phyloP scores from a whole-genome alignment of 345 rosid species.

The Draba incana region DNA sequence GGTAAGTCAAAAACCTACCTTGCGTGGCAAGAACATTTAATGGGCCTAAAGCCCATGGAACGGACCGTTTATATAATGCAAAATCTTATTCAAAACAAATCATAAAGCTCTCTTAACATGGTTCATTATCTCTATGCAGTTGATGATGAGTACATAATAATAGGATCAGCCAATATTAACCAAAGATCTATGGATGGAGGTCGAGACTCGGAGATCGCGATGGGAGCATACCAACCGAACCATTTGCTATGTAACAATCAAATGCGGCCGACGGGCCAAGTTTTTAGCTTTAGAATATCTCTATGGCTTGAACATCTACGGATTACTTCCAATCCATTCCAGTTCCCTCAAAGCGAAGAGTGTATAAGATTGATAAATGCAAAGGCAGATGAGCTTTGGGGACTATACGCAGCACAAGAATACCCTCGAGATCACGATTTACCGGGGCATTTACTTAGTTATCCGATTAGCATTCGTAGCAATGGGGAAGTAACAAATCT shows the following conservation, averaged over 20 bases:
- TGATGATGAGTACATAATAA: constrained; percentile 87
- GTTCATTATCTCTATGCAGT: constrained; percentile 43
- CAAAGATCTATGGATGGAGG: constrained; percentile 93
- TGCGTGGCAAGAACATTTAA: constrained; percentile 14
- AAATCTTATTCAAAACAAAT: not conserved
- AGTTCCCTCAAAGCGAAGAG: constrained; percentile 45
- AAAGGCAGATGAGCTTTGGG: constrained; percentile 52
- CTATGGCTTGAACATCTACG: constrained; percentile 72
- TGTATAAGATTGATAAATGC: constrained; percentile 50
- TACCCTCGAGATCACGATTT: constrained; percentile 39
- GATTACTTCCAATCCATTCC: not conserved
- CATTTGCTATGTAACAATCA: constrained; percentile 45
- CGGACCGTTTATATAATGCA: not conserved
- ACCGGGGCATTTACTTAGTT: constrained; percentile 56
- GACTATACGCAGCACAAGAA: constrained; percentile 42
- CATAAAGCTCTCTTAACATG: constrained; percentile 14
- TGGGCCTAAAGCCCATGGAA: not conserved
- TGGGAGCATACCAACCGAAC: constrained; percentile 83
- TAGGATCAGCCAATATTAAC: constrained; percentile 92
- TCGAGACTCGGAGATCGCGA: constrained; percentile 82
- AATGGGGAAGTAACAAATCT: constrained; percentile 50
- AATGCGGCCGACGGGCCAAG: constrained; percentile 51
- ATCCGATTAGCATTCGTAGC: constrained; percentile 56
- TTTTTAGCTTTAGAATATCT: constrained; percentile 63
- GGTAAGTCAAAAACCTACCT: constrained; percentile 45